phyloP scores from a whole-genome alignment of 805 yeast species.

The Kodamaea fukazawae region DNA sequence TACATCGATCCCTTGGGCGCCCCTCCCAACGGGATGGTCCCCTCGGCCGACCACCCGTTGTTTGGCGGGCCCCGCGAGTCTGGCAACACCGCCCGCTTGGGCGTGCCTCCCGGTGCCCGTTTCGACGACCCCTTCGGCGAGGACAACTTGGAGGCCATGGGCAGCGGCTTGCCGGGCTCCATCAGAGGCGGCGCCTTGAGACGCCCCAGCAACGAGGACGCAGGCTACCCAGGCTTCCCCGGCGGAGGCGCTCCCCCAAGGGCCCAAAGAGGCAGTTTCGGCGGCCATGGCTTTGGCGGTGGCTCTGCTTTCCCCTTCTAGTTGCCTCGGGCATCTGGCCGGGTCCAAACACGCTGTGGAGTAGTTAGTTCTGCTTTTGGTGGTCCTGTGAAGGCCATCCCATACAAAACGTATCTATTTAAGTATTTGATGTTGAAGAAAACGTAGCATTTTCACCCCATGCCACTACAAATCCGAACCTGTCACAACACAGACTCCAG shows the following conservation, averaged over 20 bases:
- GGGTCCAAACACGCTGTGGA: too few relatives aligned
- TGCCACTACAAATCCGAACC: too few relatives aligned
- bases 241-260: too few relatives aligned
- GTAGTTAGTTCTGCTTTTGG: too few relatives aligned
- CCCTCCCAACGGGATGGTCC: conserved; percentile 49
- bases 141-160: conserved; percentile 43
- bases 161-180: conserved; percentile 46
- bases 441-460: too few relatives aligned
- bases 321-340: too few relatives aligned
- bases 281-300: not conserved
- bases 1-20: conserved; percentile 41
- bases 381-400: too few relatives aligned
- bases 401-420: too few relatives aligned
- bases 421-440: too few relatives aligned
- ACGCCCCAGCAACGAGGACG: conserved; percentile 1
- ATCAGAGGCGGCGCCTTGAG: conserved; percentile 20
- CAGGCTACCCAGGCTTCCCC: too few relatives aligned
- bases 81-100: conserved; percentile 28
- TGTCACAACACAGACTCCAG: too few relatives aligned
- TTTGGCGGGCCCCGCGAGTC: conserved; percentile 29
- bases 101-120: conserved; percentile 48
- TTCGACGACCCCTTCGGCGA: conserved; percentile 51
- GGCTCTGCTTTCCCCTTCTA: not conserved
- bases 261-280: not conserved
- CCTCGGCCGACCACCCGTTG: conserved; percentile 50